phyloP scores from a whole-genome alignment of 495 filamentous ascomycete species.

The Chaetomium fimeti region DNA sequence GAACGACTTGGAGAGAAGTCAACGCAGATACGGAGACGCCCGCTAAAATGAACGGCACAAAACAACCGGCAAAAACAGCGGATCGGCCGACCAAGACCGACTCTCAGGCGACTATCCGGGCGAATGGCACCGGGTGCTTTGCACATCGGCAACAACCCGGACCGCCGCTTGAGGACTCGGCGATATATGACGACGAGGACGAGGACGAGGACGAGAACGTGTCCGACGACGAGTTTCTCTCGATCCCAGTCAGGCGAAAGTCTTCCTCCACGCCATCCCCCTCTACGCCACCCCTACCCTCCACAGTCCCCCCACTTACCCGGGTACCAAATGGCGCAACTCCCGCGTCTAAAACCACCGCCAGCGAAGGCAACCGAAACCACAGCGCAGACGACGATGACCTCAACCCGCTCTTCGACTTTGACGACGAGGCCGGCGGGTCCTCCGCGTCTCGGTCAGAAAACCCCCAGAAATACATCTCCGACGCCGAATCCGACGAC shows the following conservation, averaged over 20 bases:
- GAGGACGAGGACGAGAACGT: constrained; percentile 22
- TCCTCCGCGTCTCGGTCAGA: neutral
- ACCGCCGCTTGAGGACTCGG: constrained; percentile 27
- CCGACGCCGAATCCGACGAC: constrained; percentile 28
- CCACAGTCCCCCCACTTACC: constrained; percentile 17
- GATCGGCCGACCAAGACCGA: constrained; percentile 4
- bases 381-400: constrained; percentile 18
- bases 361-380: constrained; percentile 8
- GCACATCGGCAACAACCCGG: constrained; percentile 8
- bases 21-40: constrained; percentile 39
- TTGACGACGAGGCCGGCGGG: constrained; percentile 30
- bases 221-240: constrained; percentile 37
- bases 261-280: constrained; percentile 14
- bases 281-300: no score
- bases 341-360: neutral
- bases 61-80: neutral
- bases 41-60: constrained; percentile 31
- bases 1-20: constrained; percentile 45
- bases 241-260: constrained; percentile 32
- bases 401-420: constrained; percentile 31
- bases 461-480: constrained; percentile 23
- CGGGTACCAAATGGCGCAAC: constrained; percentile 11
- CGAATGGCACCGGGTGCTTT: neutral
- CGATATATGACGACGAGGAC: constrained; percentile 29
- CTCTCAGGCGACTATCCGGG: constrained; percentile 30